phyloP scores from a whole-genome alignment of 345 rosid genomes.

The Euphorbia peplus region DNA sequence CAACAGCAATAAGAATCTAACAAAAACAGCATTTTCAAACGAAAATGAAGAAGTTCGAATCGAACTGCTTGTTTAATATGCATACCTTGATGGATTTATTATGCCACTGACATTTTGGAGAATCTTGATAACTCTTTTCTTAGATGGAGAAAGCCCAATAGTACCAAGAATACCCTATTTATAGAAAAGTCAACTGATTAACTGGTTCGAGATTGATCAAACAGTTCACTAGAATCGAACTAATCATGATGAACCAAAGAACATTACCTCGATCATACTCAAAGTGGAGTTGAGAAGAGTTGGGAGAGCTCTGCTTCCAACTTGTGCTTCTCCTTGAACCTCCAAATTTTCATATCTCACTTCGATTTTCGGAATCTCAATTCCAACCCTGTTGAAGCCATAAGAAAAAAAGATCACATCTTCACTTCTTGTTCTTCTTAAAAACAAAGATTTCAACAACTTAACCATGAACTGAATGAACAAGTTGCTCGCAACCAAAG shows the following conservation, averaged over 20 bases:
- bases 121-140: constrained; percentile 37
- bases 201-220: too few relatives aligned
- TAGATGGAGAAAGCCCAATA: constrained; percentile 33
- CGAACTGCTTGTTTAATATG: not conserved
- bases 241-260: not conserved
- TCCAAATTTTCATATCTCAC: constrained; percentile 61
- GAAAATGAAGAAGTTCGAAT: not conserved
- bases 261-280: constrained; percentile 58
- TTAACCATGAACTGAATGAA: too few relatives aligned
- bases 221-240: not conserved
- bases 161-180: constrained; percentile 28
- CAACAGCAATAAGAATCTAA: too few relatives aligned
- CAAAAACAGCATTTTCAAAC: not conserved
- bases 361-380: constrained; percentile 74
- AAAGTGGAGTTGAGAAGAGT: constrained; percentile 59
- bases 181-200: not conserved
- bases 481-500: too few relatives aligned
- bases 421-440: too few relatives aligned
- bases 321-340: constrained; percentile 65
- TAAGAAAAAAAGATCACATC: too few relatives aligned
- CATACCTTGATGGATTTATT: constrained; percentile 40
- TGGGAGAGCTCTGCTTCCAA: constrained; percentile 90
- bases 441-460: too few relatives aligned
- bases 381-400: constrained; percentile 56
- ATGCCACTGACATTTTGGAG: constrained; percentile 34